Evolutionary conservation across 148 eudicot species (phyloP).

Genomic region (Selenicereus undatus): DNA sequence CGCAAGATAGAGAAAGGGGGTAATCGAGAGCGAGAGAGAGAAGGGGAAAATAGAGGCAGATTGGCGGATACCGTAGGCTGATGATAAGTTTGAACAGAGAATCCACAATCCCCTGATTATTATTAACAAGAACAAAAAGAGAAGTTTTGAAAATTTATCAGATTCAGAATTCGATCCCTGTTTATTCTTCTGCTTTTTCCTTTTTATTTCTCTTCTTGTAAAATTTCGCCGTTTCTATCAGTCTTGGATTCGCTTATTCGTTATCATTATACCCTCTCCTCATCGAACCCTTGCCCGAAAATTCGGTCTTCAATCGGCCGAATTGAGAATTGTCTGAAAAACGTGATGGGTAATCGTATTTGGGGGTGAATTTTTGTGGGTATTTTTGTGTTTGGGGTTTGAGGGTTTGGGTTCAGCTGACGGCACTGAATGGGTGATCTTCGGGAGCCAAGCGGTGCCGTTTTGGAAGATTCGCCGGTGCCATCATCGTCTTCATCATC

Average conservation of each 20-base stretch:
- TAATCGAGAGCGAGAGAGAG: not conserved
- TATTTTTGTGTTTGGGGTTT: constrained; percentile 9
- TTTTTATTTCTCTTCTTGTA: not conserved
- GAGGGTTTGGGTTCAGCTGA: constrained; percentile 7
- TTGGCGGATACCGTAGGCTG: not conserved
- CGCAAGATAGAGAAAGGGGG: not conserved
- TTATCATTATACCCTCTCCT: constrained; percentile 2
- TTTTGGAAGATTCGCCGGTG: constrained; percentile 33
- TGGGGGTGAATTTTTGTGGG: constrained; percentile 16
- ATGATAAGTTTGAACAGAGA: constrained; percentile 30
- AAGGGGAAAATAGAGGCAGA: constrained; percentile 17
- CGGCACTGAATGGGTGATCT: constrained; percentile 45
- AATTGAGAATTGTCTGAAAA: not conserved
- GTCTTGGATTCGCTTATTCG: constrained; percentile 23
- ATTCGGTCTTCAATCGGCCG: constrained; percentile 22
- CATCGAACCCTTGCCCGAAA: constrained; percentile 27
- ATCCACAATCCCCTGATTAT: constrained; percentile 12
- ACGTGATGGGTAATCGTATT: not conserved
- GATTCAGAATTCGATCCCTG: constrained; percentile 22
- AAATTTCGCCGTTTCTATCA: not conserved
- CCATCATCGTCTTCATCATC: constrained; percentile 26
- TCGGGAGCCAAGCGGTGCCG: constrained; percentile 40
- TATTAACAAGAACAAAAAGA: not conserved
- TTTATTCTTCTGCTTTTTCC: not conserved
- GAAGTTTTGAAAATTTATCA: not conserved